These are phyloP conservation scores for Chaetomiaceae sp. DNA, from an alignment of 2,329 filamentous ascomycete genomes.

Conservation along the genomic window DNA sequence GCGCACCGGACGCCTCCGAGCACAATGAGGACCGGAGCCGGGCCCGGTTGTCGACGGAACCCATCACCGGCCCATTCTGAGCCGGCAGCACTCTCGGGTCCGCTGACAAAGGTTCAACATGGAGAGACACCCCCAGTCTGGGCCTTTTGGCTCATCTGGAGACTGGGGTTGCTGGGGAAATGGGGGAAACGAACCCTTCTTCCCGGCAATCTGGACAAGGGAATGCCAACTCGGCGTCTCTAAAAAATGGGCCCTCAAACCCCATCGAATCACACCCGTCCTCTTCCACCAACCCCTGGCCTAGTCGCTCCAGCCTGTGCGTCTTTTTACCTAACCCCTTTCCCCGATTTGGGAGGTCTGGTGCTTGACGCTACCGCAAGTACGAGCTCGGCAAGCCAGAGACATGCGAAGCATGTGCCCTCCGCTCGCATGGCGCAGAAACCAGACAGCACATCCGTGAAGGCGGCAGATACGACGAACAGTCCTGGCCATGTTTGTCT, in stretches of 20 bases:
- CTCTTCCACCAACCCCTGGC: too few species aligned
- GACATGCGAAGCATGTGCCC: neutral
- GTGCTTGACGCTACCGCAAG: neutral
- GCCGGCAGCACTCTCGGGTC: neutral
- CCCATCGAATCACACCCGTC: neutral
- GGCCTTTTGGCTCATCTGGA: neutral
- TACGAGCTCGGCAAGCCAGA: conserved; percentile 1
- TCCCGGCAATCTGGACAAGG: neutral
- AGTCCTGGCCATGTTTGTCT: too few species aligned
- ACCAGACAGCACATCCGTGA: too few species aligned
- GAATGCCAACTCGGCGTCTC: neutral
- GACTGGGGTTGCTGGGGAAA: neutral
- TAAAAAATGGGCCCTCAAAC: neutral
- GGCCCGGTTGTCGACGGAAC: neutral
- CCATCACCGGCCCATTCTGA: neutral
- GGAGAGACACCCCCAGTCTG: neutral
- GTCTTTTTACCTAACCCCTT: conserved; percentile 4
- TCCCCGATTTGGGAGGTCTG: neutral
- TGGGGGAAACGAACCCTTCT: neutral
- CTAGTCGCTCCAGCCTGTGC: neutral
- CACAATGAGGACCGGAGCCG: neutral
- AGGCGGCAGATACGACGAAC: too few species aligned
- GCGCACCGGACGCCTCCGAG: too few species aligned
- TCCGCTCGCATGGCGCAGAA: neutral
- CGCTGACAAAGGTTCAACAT: neutral